Evolutionary conservation across 106 monocot species (phyloP).

Genomic region (Agapanthus africanus): DNA sequence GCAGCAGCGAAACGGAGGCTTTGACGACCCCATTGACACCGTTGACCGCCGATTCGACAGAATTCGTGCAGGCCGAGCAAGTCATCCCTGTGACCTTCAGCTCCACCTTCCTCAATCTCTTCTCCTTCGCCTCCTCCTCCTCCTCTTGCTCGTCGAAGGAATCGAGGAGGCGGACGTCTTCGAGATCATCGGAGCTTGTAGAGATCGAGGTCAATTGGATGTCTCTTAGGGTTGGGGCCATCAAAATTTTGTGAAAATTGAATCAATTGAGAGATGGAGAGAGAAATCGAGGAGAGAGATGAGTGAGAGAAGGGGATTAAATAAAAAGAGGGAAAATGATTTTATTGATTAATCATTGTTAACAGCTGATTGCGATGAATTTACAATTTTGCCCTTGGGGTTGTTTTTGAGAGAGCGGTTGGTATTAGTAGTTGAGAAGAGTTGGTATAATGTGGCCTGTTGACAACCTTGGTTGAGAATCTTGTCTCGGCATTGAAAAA

Average conservation of each 20-base stretch:
- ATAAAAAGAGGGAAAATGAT: slow-evolving; percentile 1
- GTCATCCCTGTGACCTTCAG: slow-evolving; percentile 23
- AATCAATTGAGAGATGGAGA: neutral
- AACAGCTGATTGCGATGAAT: neutral
- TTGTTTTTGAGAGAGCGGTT: no score
- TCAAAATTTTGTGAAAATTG: neutral
- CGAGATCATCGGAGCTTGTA: slow-evolving; percentile 4
- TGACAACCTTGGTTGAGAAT: no score
- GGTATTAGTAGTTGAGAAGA: no score
- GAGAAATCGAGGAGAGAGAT: neutral
- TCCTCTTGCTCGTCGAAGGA: neutral
- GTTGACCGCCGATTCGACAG: slow-evolving; percentile 21
- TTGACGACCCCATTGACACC: slow-evolving; percentile 15
- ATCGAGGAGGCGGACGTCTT: slow-evolving; percentile 12
- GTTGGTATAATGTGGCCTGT: no score
- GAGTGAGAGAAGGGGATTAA: neutral
- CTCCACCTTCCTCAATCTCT: slow-evolving; percentile 16
- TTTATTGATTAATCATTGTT: neutral
- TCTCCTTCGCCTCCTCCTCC: neutral
- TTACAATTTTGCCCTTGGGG: neutral
- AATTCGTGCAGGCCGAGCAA: slow-evolving; percentile 20
- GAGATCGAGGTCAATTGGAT: slow-evolving; percentile 8
- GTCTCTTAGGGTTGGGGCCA: neutral
- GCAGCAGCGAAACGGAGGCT: slow-evolving; percentile 16
- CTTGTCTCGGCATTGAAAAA: no score